Evolutionary conservation across 2,329 filamentous ascomycete genomes (phyloP).

Genomic region (Cytospora schulzeri): DNA sequence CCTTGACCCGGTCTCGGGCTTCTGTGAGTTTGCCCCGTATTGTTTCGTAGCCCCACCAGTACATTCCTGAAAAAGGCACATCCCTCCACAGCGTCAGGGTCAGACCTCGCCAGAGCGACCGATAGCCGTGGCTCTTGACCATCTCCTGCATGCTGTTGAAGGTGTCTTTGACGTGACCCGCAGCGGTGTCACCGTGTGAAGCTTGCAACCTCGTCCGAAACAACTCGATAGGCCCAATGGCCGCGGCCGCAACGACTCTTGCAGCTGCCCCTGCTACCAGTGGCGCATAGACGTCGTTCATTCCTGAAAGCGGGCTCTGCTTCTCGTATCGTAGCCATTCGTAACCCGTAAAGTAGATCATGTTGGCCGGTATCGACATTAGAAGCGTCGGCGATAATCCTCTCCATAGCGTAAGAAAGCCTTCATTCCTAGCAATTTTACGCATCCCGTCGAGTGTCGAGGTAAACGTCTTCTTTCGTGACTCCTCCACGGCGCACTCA

Average conservation of each 20-base stretch:
- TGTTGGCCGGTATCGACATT: slow-evolving; percentile 93
- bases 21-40: slow-evolving; percentile 73
- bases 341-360: slow-evolving; percentile 98
- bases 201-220: slow-evolving; percentile 92
- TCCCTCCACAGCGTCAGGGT: slow-evolving; percentile 94
- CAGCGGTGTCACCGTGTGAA: slow-evolving; percentile 57
- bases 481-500: slow-evolving; percentile 83
- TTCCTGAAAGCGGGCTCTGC: slow-evolving; percentile 68
- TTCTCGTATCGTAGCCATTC: slow-evolving; percentile 84
- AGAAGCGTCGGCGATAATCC: slow-evolving; percentile 90
- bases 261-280: slow-evolving; percentile 79
- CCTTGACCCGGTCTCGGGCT: slow-evolving; percentile 57
- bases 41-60: slow-evolving; percentile 97
- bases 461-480: slow-evolving; percentile 79
- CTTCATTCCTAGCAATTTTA: slow-evolving; percentile 95
- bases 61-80: slow-evolving; percentile 93
- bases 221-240: slow-evolving; percentile 89
- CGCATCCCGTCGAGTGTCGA: slow-evolving; percentile 89
- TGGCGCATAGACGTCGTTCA: slow-evolving; percentile 74
- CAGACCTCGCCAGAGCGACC: slow-evolving; percentile 85
- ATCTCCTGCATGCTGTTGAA: slow-evolving; percentile 75
- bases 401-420: slow-evolving; percentile 82
- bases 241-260: slow-evolving; percentile 76
- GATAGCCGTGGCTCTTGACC: slow-evolving; percentile 75
- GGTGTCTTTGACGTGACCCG: slow-evolving; percentile 77